Evolutionary conservation across 345 rosid species (phyloP).

Genomic region (Alliaria petiolata): DNA sequence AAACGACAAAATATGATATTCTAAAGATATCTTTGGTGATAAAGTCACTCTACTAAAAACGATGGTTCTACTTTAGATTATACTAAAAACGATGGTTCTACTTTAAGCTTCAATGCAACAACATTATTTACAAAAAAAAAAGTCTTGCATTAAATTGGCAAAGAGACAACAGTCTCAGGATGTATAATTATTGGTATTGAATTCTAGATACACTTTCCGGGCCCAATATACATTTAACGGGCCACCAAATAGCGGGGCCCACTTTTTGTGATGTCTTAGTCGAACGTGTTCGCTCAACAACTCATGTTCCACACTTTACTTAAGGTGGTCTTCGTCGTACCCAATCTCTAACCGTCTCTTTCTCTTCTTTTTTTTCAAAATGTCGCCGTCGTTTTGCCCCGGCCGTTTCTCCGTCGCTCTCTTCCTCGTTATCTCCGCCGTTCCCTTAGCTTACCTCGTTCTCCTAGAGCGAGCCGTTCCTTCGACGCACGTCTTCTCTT

Average conservation of each 20-base stretch:
- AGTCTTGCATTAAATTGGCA: not conserved
- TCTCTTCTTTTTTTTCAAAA: not conserved
- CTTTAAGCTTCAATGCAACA: not conserved
- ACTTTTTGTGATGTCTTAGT: not conserved
- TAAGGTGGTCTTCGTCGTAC: constrained; percentile 6
- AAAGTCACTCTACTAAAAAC: too few species aligned
- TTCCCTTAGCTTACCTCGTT: constrained; percentile 64
- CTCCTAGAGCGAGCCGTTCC: constrained; percentile 53
- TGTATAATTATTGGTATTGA: not conserved
- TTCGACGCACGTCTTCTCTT: constrained; percentile 60
- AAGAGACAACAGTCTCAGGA: not conserved
- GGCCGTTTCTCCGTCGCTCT: constrained; percentile 19
- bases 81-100: too few species aligned
- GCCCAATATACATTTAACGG: constrained; percentile 14
- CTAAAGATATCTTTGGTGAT: too few species aligned
- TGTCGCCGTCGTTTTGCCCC: constrained; percentile 29
- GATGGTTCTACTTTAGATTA: too few species aligned
- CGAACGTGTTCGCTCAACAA: not conserved
- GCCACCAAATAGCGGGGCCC: constrained; percentile 9
- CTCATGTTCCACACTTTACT: not conserved
- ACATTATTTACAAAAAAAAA: not conserved
- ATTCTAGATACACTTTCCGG: not conserved
- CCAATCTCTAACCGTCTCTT: not conserved
- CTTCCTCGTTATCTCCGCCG: constrained; percentile 56
- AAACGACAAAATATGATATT: too few species aligned